phyloP scores from a whole-genome alignment of 75 land plant genomes.

The Larix kaempferi region DNA sequence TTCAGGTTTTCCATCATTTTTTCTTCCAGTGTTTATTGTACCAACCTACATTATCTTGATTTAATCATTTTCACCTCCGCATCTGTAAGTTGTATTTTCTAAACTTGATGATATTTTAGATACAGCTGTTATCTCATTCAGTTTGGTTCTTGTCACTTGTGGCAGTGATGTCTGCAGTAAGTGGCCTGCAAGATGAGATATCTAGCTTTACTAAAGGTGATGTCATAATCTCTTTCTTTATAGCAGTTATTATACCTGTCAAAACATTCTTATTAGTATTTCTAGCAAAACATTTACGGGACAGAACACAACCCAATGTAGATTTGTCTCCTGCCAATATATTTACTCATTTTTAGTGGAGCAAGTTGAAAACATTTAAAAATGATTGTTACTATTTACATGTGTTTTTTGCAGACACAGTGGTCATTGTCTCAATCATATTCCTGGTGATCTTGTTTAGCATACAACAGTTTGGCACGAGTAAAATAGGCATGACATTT shows the following conservation, averaged over 20 bases:
- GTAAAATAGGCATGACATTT: constrained; percentile 78
- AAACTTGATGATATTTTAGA: too few species aligned
- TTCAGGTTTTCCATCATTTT: constrained; percentile 48
- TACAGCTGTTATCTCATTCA: not conserved
- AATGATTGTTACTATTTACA: not conserved
- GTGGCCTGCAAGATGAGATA: constrained; percentile 72
- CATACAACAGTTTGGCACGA: constrained; percentile 92
- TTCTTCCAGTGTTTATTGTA: not conserved
- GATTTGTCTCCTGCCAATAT: not conserved
- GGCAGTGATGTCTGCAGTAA: constrained; percentile 92
- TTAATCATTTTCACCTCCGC: not conserved
- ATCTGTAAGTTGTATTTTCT: not conserved
- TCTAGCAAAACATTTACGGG: not conserved
- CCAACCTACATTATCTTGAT: not conserved
- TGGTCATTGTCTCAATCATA: constrained; percentile 60
- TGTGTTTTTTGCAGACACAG: constrained; percentile 52
- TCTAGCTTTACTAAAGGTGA: constrained; percentile 58
- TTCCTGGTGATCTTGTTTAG: constrained; percentile 75
- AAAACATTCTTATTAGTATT: not conserved
- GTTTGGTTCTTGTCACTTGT: constrained; percentile 2
- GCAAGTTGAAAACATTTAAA: not conserved
- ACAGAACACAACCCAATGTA: not conserved
- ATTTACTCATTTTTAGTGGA: not conserved
- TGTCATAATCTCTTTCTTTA: not conserved
- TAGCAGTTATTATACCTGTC: not conserved